Evolutionary conservation across 306 rosid genomes (phyloP).

Genomic region (Cicer chorassanicum): DNA sequence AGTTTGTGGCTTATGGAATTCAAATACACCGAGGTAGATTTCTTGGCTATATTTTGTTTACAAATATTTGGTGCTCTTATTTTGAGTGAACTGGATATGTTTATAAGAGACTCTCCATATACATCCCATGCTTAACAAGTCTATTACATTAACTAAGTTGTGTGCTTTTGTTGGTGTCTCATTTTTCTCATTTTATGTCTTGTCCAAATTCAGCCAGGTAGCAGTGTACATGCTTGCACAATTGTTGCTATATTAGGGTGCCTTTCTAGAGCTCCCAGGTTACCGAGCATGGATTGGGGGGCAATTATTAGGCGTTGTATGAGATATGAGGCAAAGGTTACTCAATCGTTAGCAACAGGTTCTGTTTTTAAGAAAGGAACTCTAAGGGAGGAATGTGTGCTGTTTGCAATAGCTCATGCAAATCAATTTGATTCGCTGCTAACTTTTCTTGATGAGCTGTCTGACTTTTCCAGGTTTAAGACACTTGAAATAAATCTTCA

Average conservation of each 20-base stretch:
- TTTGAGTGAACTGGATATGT: slow-evolving; percentile 15
- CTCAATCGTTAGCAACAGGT: slow-evolving; percentile 46
- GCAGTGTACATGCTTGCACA: slow-evolving; percentile 46
- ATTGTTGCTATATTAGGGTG: slow-evolving; percentile 70
- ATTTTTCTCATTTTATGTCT: slow-evolving; percentile 42
- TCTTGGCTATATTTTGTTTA: slow-evolving; percentile 37
- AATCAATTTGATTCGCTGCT: slow-evolving; percentile 76
- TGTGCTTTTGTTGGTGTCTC: slow-evolving; percentile 22
- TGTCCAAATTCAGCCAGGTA: slow-evolving; percentile 58
- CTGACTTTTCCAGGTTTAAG: slow-evolving; percentile 77
- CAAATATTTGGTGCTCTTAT: slow-evolving; percentile 31
- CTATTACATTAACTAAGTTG: slow-evolving; percentile 24
- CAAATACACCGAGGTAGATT: slow-evolving; percentile 62
- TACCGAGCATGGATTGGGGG: slow-evolving; percentile 93
- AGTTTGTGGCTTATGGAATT: slow-evolving; percentile 75
- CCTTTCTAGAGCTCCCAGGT: slow-evolving; percentile 90
- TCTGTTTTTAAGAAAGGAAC: slow-evolving; percentile 57
- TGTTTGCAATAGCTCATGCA: slow-evolving; percentile 85
- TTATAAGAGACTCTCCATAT: slow-evolving; percentile 38
- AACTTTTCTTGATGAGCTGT: slow-evolving; percentile 87
- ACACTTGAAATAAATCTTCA: slow-evolving; percentile 76
- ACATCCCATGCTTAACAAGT: slow-evolving; percentile 33
- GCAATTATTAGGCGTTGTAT: slow-evolving; percentile 80
- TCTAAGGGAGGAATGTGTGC: slow-evolving; percentile 75
- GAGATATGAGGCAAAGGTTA: slow-evolving; percentile 73